Base-by-base conservation (phyloP, 768 basidiomycete species). In the Russula compacta region DNA sequence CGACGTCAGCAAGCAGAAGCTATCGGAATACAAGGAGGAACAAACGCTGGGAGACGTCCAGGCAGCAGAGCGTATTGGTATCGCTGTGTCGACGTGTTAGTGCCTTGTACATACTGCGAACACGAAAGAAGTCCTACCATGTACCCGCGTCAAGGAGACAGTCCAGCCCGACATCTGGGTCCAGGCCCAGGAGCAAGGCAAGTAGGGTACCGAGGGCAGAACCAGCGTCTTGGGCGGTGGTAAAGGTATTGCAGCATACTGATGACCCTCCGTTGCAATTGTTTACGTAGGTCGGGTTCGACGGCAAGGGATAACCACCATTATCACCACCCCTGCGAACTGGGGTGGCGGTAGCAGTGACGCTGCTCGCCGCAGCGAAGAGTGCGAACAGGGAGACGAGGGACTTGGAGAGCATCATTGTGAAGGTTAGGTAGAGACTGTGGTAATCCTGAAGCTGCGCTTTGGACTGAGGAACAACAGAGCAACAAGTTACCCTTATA, bases 331-430 rank as follows among this genome's bases (percentile, higher is more conserved):
- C 38, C 39, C 56, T 39, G 51, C 44, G 56, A 39, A 53, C 10
- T 33, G 51, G 61, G 32, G 56, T 42, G 11, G 36, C 15, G 29
- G 51, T 52, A 19, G 56, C 61, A 33, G 44, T 5, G 15, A 50
- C 44, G 6, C 56, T 35, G 33, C 56, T 48, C 19, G 51, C 36
- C 4, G 38, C 43, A 14, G 56, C 44, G 44, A 62, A 33, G 12
- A 4, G 24, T 21, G 43, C 8, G 29, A 51, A 0, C n/a, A 62
- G 32, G 7, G 61, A 40, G 56, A 58, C 32, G 51, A 62, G 38
- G 11, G 51, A 10, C 6, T 62, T 47, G 56, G 47, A 36, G 39
- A 58, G 33, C 56, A 62, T 47, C 17, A 19, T 51, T 52, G 43
- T 53, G 21, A 53, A 48, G 38, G 32, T 21, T 57, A 19, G 39